Conservation (phyloP, 2,329 filamentous ascomycete genomes). For the Cytospora mali region DNA sequence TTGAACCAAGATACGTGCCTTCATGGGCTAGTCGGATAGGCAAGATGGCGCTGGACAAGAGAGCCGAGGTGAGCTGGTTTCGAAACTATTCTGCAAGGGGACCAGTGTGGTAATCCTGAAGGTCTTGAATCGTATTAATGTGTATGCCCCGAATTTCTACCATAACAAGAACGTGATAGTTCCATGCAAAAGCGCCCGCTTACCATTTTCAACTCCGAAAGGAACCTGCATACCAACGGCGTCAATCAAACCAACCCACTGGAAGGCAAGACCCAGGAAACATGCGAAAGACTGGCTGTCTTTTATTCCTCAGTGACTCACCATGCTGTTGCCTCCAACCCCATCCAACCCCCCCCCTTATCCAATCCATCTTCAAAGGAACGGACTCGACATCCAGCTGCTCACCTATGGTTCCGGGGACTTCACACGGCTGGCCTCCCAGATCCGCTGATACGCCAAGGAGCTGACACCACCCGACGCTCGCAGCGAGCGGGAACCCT, state of each 20-base stretch:
- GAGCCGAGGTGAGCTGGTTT: not conserved
- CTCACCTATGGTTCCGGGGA: not conserved
- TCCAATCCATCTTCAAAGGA: not conserved
- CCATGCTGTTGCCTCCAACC: not conserved
- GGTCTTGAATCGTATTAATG: no score
- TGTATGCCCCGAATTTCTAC: no score
- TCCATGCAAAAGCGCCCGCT: not conserved
- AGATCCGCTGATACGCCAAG: not conserved
- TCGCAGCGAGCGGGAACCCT: not conserved
- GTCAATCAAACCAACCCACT: not conserved
- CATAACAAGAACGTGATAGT: not conserved
- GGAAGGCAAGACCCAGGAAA: not conserved
- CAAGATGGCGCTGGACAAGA: not conserved
- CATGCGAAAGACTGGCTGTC: no score
- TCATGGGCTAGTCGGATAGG: not conserved
- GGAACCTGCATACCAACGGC: not conserved
- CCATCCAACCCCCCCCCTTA: conserved; percentile 1
- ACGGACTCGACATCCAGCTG: not conserved
- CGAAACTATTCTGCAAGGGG: no score
- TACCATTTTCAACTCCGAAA: not conserved
- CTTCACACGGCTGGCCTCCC: not conserved
- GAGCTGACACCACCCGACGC: not conserved
- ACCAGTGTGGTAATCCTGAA: no score
- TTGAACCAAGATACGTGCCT: not conserved
- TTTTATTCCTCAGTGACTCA: not conserved